Evolutionary conservation across 2,329 filamentous ascomycete genomes (phyloP).

Genomic region (Pestalotiopsis sp.): DNA sequence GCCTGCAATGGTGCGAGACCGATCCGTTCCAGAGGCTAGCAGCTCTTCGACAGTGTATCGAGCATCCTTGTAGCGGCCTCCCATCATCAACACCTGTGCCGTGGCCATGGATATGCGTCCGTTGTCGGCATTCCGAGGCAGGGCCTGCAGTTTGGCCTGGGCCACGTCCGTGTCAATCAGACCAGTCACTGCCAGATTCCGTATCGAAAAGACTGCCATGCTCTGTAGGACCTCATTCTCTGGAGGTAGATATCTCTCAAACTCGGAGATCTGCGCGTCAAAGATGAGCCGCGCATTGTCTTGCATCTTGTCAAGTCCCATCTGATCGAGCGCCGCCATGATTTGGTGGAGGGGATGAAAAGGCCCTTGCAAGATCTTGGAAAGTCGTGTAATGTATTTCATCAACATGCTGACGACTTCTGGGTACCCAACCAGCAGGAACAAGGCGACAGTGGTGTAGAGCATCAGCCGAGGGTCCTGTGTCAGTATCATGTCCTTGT

Average conservation of each 20-base stretch:
- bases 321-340: neutral
- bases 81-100: neutral
- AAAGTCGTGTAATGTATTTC: slow-evolving; percentile 4
- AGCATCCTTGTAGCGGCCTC: slow-evolving; percentile 3
- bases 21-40: neutral
- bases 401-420: slow-evolving; percentile 7
- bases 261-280: slow-evolving; percentile 4
- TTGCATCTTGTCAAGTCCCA: neutral
- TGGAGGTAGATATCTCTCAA: neutral
- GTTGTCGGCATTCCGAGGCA: neutral
- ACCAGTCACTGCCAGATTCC: slow-evolving; percentile 1
- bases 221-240: slow-evolving; percentile 1
- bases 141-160: neutral
- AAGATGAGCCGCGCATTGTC: slow-evolving; percentile 5
- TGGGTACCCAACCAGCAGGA: slow-evolving; percentile 4
- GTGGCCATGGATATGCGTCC: slow-evolving; percentile 5
- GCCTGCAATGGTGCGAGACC: slow-evolving; percentile 1
- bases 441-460: neutral
- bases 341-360: slow-evolving; percentile 7
- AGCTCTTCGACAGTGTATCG: neutral
- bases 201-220: slow-evolving; percentile 2
- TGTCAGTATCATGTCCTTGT: slow-evolving; percentile 6
- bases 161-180: slow-evolving; percentile 6
- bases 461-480: slow-evolving; percentile 9
- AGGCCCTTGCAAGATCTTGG: slow-evolving; percentile 3